A percentile compares a stretch with the other conserved stretches of the same genome.
phyloP scores from a whole-genome alignment of 1,139 yeast species.

The Yamadazyma atmosphaerica region DNA sequence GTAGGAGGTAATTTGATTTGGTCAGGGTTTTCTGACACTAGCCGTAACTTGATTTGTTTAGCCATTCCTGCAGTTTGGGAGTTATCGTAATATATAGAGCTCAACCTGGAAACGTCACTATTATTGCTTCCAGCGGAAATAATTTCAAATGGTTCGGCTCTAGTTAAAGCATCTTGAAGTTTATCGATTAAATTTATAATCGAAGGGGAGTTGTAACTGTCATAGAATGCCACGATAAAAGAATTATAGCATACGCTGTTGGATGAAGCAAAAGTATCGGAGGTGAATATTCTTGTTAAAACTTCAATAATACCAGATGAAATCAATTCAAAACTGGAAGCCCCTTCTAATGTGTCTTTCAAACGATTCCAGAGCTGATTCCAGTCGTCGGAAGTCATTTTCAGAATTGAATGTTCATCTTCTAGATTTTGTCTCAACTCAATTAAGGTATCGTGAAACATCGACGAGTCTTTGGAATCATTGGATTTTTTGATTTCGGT shows the following conservation, averaged over 20 bases:
- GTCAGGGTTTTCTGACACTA: constrained; percentile 32
- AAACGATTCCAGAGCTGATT: constrained; percentile 46
- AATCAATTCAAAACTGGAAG: constrained; percentile 77
- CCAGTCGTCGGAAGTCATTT: constrained; percentile 41
- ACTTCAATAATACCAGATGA: constrained; percentile 64
- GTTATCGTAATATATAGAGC: constrained; percentile 16
- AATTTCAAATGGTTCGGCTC: constrained; percentile 77
- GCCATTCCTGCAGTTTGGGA: constrained; percentile 64
- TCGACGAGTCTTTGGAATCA: constrained; percentile 15
- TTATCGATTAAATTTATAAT: constrained; percentile 38
- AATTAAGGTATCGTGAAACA: constrained; percentile 19
- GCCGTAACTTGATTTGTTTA: constrained; percentile 64
- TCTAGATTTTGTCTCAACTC: constrained; percentile 18
- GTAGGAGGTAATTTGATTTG: constrained; percentile 28
- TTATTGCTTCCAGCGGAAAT: constrained; percentile 50
- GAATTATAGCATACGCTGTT: constrained; percentile 35
- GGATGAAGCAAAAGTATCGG: constrained; percentile 24
- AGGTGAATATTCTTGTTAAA: constrained; percentile 43
- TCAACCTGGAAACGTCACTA: constrained; percentile 8
- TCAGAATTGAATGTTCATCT: constrained; percentile 10
- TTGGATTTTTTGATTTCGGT: constrained; percentile 16
- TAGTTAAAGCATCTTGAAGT: constrained; percentile 72
- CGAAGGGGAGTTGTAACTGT: constrained; percentile 19
- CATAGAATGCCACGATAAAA: constrained; percentile 50
- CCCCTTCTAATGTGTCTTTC: constrained; percentile 25